A percentile compares a stretch with the other conserved stretches of the same genome.
Conservation (phyloP, 371 early-diverging fungal species). For the Mucor circinelloides region DNA sequence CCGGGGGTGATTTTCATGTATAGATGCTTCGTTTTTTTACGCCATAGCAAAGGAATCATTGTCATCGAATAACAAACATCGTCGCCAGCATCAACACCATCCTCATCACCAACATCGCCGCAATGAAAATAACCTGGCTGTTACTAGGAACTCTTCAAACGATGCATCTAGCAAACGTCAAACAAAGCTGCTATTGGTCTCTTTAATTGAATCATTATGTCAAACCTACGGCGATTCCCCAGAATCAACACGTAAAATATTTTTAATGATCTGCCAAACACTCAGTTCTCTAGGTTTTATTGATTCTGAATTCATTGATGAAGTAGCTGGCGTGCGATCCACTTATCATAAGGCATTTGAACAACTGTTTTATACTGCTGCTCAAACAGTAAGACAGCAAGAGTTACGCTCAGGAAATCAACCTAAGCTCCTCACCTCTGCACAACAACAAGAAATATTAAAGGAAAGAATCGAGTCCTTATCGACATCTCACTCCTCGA, state of each 20-base stretch:
- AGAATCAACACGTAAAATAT: conserved; percentile 77
- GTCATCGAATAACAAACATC: background rate
- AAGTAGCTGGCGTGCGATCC: conserved; percentile 77
- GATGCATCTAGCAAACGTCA: conserved; percentile 57
- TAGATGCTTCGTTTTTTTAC: background rate
- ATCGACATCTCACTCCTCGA: background rate
- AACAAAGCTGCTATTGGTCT: conserved; percentile 71
- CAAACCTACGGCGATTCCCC: conserved; percentile 80
- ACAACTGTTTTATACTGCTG: conserved; percentile 78
- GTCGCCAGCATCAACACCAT: background rate
- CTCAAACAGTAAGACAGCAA: conserved; percentile 59
- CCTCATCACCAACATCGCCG: background rate
- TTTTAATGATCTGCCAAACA: conserved; percentile 72
- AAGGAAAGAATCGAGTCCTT: conserved; percentile 5
- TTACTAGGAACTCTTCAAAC: conserved; percentile 9
- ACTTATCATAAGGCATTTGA: conserved; percentile 83
- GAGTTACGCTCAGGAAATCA: conserved; percentile 9
- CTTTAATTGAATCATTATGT: conserved; percentile 85
- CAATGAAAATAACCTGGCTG: background rate
- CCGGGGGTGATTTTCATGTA: background rate
- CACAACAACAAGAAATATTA: conserved; percentile 11
- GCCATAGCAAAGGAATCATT: background rate
- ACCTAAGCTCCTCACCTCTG: conserved; percentile 13
- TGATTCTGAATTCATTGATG: conserved; percentile 76
- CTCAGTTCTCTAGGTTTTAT: conserved; percentile 73